Base-by-base conservation (phyloP, 495 filamentous ascomycete species). In the Xylaria palmicola region DNA sequence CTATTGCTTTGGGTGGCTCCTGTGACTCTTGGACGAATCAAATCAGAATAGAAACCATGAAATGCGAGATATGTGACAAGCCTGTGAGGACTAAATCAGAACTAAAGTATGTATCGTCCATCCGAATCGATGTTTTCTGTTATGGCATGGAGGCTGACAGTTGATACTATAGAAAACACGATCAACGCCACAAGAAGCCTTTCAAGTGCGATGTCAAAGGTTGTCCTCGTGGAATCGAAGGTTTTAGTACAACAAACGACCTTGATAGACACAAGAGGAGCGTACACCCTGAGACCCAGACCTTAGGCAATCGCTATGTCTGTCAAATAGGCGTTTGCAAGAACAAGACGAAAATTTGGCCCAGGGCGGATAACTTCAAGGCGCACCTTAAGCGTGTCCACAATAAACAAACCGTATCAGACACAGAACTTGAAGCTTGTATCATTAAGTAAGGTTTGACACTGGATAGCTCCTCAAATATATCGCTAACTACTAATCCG, bases 341-440 rank as follows among this genome's bases (percentile, higher is more conserved):
- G 27, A 85, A 81, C 20, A 86, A 84, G 54, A 76, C 81, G 17
- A 97, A 97, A 75, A 77, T 81, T 43, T 97, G 93, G 90, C 92
- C 90, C 9, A 85, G 94, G 7, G 72, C 89, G 52, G 94, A 98
- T 72, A 98, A 98, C 64, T 98, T 97, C 74, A 87, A 86, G 67
- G 87, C 89, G 57, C 94, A 98, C 66, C 79, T 96, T 44, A 82
- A 81, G 58, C 85, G 89, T n/a, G 88, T 94, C 68, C 93, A 98
- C 74, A 39, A 34, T 1, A 68, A 70, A 0, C 27, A 59, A 0
- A 7, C 39, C 9, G 34, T 63, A 26, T 29, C 72, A 20, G 78
- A 82, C 4, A 75, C 82, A 32, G 77, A 87, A 61, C 65, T 80
- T 2, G 78, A 83, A 5, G 63, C 71, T 13, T 79, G 88, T 22